These are phyloP conservation scores for Aspergillus saccharolyticus DNA, from an alignment of 495 filamentous ascomycete species.

Conservation along the genomic window DNA sequence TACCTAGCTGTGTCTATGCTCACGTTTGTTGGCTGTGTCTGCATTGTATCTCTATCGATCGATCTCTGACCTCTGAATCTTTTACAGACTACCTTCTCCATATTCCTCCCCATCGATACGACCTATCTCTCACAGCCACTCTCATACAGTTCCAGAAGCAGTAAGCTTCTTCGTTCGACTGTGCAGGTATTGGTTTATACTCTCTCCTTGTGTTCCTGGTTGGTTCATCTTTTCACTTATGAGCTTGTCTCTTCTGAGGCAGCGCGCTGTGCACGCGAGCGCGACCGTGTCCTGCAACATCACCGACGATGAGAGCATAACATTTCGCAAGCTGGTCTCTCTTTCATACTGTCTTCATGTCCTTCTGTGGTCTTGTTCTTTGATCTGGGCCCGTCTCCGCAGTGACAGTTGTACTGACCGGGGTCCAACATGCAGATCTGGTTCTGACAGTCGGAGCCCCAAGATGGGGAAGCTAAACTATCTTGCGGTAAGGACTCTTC, in stretches of 20 bases:
- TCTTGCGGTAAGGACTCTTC: slow-evolving; percentile 27
- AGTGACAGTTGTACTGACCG: neutral
- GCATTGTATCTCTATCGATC: neutral
- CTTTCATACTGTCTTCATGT: neutral
- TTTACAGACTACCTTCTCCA: neutral
- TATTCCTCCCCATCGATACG: neutral
- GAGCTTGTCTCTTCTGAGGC: neutral
- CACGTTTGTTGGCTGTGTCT: neutral
- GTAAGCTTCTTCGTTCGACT: neutral
- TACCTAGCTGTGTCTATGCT: neutral
- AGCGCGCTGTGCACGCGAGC: neutral
- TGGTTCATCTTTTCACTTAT: neutral
- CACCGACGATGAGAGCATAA: neutral
- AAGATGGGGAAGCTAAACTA: slow-evolving; percentile 41
- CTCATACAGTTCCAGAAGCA: neutral
- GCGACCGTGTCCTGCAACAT: neutral
- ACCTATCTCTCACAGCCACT: neutral
- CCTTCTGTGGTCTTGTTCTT: neutral
- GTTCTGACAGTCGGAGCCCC: neutral
- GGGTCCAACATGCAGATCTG: neutral
- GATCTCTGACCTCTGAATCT: neutral
- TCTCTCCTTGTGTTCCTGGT: neutral
- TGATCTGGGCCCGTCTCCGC: neutral
- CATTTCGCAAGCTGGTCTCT: neutral
- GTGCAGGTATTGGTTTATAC: neutral